Evolutionary conservation across 1,139 yeast genomes (phyloP), one percentile per base, ranked within the genome.

Genomic region (Taphrina pruni): DNA sequence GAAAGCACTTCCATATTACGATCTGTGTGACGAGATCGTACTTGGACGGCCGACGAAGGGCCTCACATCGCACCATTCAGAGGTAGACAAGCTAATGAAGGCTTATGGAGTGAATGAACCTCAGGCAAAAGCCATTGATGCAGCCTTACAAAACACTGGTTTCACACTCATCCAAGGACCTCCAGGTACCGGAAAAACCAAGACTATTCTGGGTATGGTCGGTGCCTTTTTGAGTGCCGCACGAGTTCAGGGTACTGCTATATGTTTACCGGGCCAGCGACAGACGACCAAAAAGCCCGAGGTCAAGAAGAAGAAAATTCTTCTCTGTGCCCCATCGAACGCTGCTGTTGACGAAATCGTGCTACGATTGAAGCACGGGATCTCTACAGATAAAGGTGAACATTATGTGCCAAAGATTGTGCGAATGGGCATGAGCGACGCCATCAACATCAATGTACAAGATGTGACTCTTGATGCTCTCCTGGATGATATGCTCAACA

Each of bases 291-390:
- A 60, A 26, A 69, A 76, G 41, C 7, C 77, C 73, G 76, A 76
- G 60, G 72, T 72, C 52, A 70, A 73, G 66, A 78, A 77, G 67
- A 85, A 84, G 48, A 82, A 81, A 67, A 86, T 95, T 2, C 81
- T 95, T 67, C 87, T 95, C 41, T 95, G 99, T 84, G 99, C 99
- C 0, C 99, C 99, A 1, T 91, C 97, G 77, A 95, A 95, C 80
- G 99, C 99, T 0, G 99, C 99, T 9, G 97, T 95, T 7, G 99
- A 95, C 80, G 99, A 95, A 76, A 82, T 95, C 73, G 96, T 93
- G n/a, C 75, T 93, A 32, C 88, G 99, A 77, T 80, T 95, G 71
- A 87, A 89, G 73, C 83, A 82, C 43, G 97, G 97, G 1, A 87
- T 93, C 2, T 78, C 79, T 61, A 84, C 85, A 70, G 76, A 77